Evolutionary conservation across 495 filamentous ascomycete genomes (phyloP).

Genomic region (Apodospora peruviana): DNA sequence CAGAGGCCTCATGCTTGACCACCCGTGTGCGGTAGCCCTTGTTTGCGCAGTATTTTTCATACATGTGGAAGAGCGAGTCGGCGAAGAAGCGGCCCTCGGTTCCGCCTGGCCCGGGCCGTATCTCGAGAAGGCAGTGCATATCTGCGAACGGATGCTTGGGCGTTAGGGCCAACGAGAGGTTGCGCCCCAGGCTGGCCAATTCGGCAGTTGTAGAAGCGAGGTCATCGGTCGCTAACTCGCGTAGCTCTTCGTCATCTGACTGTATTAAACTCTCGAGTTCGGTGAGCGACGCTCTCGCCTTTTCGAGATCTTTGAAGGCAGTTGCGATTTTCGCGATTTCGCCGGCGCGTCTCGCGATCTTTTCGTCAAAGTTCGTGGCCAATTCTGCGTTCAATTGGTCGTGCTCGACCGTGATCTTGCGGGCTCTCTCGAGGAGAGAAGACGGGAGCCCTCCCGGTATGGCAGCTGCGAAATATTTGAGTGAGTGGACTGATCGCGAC

Average conservation of each 20-base stretch:
- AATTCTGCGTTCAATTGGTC: conserved; percentile 61
- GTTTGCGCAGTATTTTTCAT: conserved; percentile 67
- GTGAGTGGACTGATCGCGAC: background rate
- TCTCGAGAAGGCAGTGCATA: conserved; percentile 85
- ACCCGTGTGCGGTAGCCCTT: conserved; percentile 41
- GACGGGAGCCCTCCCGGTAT: conserved; percentile 20
- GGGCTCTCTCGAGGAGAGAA: conserved; percentile 38
- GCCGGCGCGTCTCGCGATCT: conserved; percentile 69
- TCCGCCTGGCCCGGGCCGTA: conserved; percentile 89
- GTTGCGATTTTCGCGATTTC: conserved; percentile 64
- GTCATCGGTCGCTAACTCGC: conserved; percentile 72
- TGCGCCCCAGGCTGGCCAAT: conserved; percentile 53
- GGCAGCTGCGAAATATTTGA: conserved; percentile 4
- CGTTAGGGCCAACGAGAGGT: conserved; percentile 69
- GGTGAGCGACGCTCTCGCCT: conserved; percentile 46
- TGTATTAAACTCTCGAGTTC: conserved; percentile 48
- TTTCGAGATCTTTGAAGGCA: conserved; percentile 66
- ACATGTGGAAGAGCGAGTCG: conserved; percentile 83
- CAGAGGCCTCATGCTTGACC: conserved; percentile 47
- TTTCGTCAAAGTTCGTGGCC: conserved; percentile 60
- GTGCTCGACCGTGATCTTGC: conserved; percentile 33
- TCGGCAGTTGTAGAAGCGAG: conserved; percentile 55
- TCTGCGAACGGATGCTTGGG: conserved; percentile 91
- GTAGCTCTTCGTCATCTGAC: conserved; percentile 47
- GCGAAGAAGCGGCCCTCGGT: conserved; percentile 88